Evolutionary conservation across 148 eudicot genomes (phyloP), one percentile per base, ranked within the genome.

Genomic region (Rhododendron henanense): DNA sequence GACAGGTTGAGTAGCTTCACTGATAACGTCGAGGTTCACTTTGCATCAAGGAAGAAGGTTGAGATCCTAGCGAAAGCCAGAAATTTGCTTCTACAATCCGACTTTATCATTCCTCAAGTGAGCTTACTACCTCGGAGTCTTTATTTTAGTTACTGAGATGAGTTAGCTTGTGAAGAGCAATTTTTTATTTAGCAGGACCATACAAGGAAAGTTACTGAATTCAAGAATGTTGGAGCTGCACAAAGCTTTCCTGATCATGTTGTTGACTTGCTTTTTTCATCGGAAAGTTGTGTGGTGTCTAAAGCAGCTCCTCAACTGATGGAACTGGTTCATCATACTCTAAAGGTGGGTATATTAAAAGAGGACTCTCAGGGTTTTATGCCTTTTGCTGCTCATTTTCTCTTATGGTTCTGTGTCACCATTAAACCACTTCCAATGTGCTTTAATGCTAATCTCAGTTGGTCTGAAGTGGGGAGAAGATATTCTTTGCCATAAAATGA

Each of bases 1-100:
- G 93, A 94, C 87, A 93, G 97, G 82, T 89, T 97, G 45, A 97
- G 93, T 88, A 90, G 88, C 87, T 95, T 94, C 87, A 93, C 98
- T 44, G 95, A 97, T 87, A 95, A 97, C 87, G 95, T 97, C 81
- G 99, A 97, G 92, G 92, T 95, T 85, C 99, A 95, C 89, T 97
- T 97, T 92, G 99, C 98, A 45, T 87, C 93, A 77, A 91, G 98
- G 88, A 97, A 97, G 88, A 97, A 92, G 92, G 89, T 92, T 88
- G 98, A 97, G 90, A 94, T 94, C 74, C 86, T 97, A 89, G 94
- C 98, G 33, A 95, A 88, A 87, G 96, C 98, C 61, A 94, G 99
- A 91, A 93, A 94, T 75, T 85, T 92, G 88, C 94, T 97, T 87
- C 88, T 95, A 79, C 92, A 84, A 69, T 92, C 95, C 63, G 90